Evolutionary conservation across 352 stramenopile genomes (phyloP).

Genomic region (Pythium plurisporium): DNA sequence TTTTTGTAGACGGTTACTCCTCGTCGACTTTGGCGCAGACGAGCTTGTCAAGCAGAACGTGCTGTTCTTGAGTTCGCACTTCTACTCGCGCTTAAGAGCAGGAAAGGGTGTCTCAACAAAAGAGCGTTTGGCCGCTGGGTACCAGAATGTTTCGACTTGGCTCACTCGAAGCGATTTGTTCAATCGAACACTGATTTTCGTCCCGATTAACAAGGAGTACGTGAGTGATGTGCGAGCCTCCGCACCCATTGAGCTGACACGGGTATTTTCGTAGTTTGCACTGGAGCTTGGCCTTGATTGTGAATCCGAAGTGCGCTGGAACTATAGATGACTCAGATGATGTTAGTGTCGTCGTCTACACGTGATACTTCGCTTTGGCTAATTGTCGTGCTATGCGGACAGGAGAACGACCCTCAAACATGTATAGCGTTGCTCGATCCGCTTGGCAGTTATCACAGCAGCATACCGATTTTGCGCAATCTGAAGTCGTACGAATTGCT

Average conservation of each 20-base stretch:
- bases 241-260: no score
- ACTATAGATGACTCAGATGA: constrained; percentile 23
- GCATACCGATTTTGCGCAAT: constrained; percentile 46
- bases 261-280: constrained; percentile 54
- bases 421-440: constrained; percentile 70
- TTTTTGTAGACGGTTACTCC: constrained; percentile 42
- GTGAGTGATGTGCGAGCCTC: constrained; percentile 2
- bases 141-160: constrained; percentile 80
- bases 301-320: constrained; percentile 54
- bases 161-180: constrained; percentile 62
- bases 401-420: constrained; percentile 14
- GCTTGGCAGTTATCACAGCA: constrained; percentile 67
- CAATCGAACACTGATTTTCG: constrained; percentile 70
- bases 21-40: constrained; percentile 40
- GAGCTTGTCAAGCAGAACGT: constrained; percentile 59
- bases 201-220: constrained; percentile 86
- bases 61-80: constrained; percentile 75
- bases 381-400: no score
- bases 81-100: constrained; percentile 59
- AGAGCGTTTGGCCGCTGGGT: constrained; percentile 50
- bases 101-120: constrained; percentile 30
- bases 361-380: no score
- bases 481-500: constrained; percentile 41
- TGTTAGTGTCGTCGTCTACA: constrained; percentile 14
- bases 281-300: constrained; percentile 78